Conservation (phyloP, 108 stramenopile species). For the Stephanodiscus minutulus region DNA sequence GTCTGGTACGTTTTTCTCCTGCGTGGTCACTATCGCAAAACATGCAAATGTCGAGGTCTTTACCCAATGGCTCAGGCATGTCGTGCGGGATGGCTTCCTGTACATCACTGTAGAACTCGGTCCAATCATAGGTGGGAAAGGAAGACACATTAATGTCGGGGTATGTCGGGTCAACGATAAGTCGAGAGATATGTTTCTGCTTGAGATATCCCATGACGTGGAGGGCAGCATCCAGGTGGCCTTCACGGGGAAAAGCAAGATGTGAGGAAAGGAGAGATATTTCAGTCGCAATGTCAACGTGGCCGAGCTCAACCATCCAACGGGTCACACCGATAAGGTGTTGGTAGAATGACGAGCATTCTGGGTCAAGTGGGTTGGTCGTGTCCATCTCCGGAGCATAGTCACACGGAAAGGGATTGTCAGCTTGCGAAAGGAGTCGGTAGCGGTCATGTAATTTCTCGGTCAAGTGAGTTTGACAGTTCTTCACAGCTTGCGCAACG, state of each 20-base stretch:
- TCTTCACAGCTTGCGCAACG: slow-evolving; percentile 22
- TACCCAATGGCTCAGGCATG: slow-evolving; percentile 20
- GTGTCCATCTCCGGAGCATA: slow-evolving; percentile 13
- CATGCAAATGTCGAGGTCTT: not conserved
- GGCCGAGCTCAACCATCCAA: slow-evolving; percentile 58
- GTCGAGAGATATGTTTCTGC: not conserved
- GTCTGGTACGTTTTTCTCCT: not conserved
- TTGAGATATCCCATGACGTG: not conserved
- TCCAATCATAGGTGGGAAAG: slow-evolving; percentile 13
- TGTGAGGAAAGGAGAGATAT: slow-evolving; percentile 51
- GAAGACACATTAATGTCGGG: not conserved
- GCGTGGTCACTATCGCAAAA: not conserved
- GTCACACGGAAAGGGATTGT: slow-evolving; percentile 27
- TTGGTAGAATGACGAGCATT: slow-evolving; percentile 16
- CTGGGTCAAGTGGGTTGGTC: not conserved
- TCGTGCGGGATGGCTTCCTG: slow-evolving; percentile 20
- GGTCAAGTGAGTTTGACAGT: slow-evolving; percentile 6
- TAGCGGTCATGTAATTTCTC: not conserved
- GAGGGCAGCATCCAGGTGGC: slow-evolving; percentile 41
- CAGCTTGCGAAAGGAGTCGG: not conserved
- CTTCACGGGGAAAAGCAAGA: slow-evolving; percentile 41
- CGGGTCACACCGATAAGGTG: slow-evolving; percentile 42
- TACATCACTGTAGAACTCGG: slow-evolving; percentile 14
- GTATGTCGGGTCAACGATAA: slow-evolving; percentile 39
- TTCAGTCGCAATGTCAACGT: slow-evolving; percentile 49